Conservation (phyloP, 441 rosid species). For the Theobroma grandiflorum region DNA sequence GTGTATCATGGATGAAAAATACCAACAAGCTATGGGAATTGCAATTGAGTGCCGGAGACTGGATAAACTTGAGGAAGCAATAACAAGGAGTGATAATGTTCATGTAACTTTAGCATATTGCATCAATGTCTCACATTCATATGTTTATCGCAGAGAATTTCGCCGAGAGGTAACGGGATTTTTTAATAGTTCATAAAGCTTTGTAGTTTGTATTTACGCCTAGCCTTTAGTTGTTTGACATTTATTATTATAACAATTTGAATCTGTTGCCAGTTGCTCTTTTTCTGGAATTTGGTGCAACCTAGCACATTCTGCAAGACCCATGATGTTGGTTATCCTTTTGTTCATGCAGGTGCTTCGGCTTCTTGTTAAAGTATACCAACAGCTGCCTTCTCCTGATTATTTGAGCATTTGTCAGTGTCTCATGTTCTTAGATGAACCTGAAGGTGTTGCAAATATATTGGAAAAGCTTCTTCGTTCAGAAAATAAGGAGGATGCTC, state of each 20-base stretch:
- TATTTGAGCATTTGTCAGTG: conserved; percentile 96
- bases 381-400: conserved; percentile 91
- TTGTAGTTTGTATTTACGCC: background rate
- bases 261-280: background rate
- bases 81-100: conserved; percentile 85
- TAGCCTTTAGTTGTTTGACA: background rate
- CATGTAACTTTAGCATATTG: conserved; percentile 83
- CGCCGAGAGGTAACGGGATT: conserved; percentile 75
- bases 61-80: conserved; percentile 98
- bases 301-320: background rate
- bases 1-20: conserved; percentile 92
- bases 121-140: conserved; percentile 87
- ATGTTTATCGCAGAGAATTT: conserved; percentile 87
- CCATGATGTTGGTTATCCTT: conserved; percentile 19
- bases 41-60: conserved; percentile 95
- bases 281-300: background rate
- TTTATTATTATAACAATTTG: background rate
- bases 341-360: conserved; percentile 74
- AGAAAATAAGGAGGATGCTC: conserved; percentile 79
- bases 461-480: conserved; percentile 94
- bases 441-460: conserved; percentile 82
- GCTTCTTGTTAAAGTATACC: conserved; percentile 89
- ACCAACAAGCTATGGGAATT: conserved; percentile 98
- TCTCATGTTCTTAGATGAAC: conserved; percentile 95
- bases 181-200: conserved; percentile 10